phyloP scores from a whole-genome alignment of 2,329 filamentous ascomycete genomes.

The Venturia nashicola region DNA sequence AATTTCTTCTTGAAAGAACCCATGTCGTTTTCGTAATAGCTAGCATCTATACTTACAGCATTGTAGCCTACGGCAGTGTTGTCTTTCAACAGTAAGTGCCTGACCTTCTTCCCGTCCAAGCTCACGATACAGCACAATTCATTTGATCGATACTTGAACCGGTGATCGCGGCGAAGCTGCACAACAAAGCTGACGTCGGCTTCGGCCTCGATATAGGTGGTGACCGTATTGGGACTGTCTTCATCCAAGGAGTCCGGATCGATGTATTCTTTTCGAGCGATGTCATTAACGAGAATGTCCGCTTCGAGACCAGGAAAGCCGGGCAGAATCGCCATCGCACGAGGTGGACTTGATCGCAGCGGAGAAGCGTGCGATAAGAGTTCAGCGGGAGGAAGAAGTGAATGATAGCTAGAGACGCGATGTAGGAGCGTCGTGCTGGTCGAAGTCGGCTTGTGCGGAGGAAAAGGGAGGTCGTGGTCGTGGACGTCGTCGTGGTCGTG shows the following conservation, averaged over 20 bases:
- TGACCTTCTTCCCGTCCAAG: not conserved
- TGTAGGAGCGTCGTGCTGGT: no score
- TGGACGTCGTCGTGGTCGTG: no score
- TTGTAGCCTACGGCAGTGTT: not conserved
- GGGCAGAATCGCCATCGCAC: slow-evolving; percentile 6
- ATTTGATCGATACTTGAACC: not conserved
- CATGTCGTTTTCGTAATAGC: not conserved
- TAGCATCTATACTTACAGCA: not conserved
- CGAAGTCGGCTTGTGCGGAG: no score
- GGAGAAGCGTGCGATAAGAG: not conserved
- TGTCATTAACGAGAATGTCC: not conserved
- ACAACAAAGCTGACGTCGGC: not conserved
- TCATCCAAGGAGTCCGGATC: slow-evolving; percentile 1
- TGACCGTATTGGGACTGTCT: not conserved
- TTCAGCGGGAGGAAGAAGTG: not conserved
- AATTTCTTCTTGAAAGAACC: not conserved
- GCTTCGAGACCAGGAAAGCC: slow-evolving; percentile 5
- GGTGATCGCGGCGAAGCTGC: not conserved
- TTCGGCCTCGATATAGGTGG: not conserved
- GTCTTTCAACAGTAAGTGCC: no score
- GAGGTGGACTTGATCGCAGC: not conserved
- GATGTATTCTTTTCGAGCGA: slow-evolving; percentile 3
- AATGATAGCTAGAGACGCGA: not conserved
- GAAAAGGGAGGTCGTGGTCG: no score
- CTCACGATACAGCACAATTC: not conserved